Evolutionary conservation across 2,329 filamentous ascomycete genomes (phyloP), one percentile per base, ranked within the genome.

Genomic region (Neofusicoccum laricinum): DNA sequence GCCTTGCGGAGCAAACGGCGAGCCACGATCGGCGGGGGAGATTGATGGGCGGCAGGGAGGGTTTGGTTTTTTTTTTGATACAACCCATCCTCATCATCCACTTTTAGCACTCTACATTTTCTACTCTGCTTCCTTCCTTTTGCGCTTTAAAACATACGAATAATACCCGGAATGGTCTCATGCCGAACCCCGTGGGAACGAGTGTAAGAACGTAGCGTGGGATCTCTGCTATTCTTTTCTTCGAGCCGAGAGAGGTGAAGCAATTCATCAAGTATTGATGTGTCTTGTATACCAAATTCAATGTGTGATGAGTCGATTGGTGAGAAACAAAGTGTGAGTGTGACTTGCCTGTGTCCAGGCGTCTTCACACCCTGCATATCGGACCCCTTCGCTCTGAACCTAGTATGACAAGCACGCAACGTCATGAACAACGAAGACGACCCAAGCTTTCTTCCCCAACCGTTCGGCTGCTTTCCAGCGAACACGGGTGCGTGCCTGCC

Each of bases 141-240:
- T 61, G 32, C 43, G 17, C 7, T 61, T 50, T 61, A 49, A 61
- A 61, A 61, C 58, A 61, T 61, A 61, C 58, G 58, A 61, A 59
- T 61, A 61, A 61, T 61, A 61, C 58, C 58, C 58, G 43, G 58
- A 50, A 61, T 50, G 58, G 58, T 61, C 46, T 61, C 58, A 49
- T 61, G 58, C 58, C 58, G 46, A 61, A 61, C 49, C 17, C 58
- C 34, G 45, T 49, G 58, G 58, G 58, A 61, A 61, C 14, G 58
- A 61, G 58, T 61, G 58, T 61, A 61, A 61, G 58, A 61, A 61
- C 58, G 58, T 61, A 50, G 58, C 46, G 46, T 61, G 58, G 58
- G 45, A 49, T 50, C 46, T 50, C 25, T 61, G 19, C 58, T 30
- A 30, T 61, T 50, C 38, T 61, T 61, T 43, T 61, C 45, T 50